phyloP scores from a whole-genome alignment of 2,329 filamentous ascomycete species.

The Zymoseptoria pseudotritici region DNA sequence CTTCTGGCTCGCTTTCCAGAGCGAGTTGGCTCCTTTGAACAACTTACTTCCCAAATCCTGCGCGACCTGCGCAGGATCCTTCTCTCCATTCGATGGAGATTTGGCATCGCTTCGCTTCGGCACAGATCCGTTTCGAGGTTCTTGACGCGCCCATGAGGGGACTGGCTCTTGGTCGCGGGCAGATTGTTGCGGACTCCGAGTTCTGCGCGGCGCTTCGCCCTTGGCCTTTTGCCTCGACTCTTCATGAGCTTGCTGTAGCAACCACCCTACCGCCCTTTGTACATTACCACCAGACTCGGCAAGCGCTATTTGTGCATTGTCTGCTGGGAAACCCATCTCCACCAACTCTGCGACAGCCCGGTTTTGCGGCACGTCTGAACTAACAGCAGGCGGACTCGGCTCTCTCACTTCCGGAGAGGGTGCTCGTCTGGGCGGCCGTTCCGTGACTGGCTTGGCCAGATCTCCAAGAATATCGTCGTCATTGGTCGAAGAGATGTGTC shows the following conservation, averaged over 20 bases:
- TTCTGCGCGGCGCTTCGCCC: slow-evolving; percentile 22
- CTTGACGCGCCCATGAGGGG: slow-evolving; percentile 59
- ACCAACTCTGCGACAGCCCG: slow-evolving; percentile 79
- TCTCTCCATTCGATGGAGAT: slow-evolving; percentile 51
- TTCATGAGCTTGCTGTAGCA: slow-evolving; percentile 83
- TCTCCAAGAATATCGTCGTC: slow-evolving; percentile 60
- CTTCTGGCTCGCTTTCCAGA: slow-evolving; percentile 94
- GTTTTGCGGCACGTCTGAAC: slow-evolving; percentile 39
- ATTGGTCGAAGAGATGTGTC: slow-evolving; percentile 15
- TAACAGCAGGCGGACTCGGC: background rate
- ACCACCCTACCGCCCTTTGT: slow-evolving; percentile 78
- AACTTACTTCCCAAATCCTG: slow-evolving; percentile 74
- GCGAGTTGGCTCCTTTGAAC: slow-evolving; percentile 86
- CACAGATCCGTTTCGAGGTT: slow-evolving; percentile 42
- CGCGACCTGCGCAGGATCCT: slow-evolving; percentile 72
- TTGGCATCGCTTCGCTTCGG: slow-evolving; percentile 45
- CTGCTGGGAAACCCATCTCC: slow-evolving; percentile 86
- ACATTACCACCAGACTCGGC: slow-evolving; percentile 75
- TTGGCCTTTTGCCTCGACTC: slow-evolving; percentile 66
- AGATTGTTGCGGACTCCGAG: slow-evolving; percentile 18
- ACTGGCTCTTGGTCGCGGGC: slow-evolving; percentile 32
- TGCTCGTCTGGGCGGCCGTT: slow-evolving; percentile 26
- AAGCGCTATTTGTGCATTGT: slow-evolving; percentile 74
- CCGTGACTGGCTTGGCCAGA: slow-evolving; percentile 52
- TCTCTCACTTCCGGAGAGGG: slow-evolving; percentile 5